Base-by-base conservation (phyloP, 257 asterid species). In the Salvia miltiorrhiza region DNA sequence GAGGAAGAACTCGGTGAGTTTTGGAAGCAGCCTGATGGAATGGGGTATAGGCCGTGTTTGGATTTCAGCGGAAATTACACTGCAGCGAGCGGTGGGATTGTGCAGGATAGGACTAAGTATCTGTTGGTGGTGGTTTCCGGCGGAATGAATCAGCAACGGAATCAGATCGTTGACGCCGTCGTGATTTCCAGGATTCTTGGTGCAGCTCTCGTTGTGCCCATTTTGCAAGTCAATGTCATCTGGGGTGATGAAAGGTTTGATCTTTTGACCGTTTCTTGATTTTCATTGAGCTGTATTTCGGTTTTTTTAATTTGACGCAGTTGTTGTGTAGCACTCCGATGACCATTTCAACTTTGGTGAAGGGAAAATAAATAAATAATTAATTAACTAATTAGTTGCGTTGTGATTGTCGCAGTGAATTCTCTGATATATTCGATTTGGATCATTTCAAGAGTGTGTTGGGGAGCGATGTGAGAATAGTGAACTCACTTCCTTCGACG, bases 171-270 rank as follows among this genome's bases (percentile, higher is more conserved):
- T 60, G 99, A 93, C 77, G 97, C 99, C 48, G 99, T 93, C 4
- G 96, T 93, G 39, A 90, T 93, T 79, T 95, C 98, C 0, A 88
- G 97, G 33, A 86, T 93, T 54, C 93, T 93, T 52, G 97, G 97
- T 17, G 99, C 99, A n/a, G 84, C 96, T 72, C 74, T 93, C 69
- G 96, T 93, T 74, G 96, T 93, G 63, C 99, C 99, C 48, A 83
- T 80, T 67, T 79, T 93, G 86, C 99, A 90, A 82, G 96, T 93
- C 43, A 93, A 93, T 82, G 96, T 88, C 52, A 93, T 93, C 13
- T 93, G 97, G 99, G 95, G 96, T 55, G 99, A 93, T 70, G 99
- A 93, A 74, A 93, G 99, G 98, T 87, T 78, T 65, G 83, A 47
- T 50, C 10, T 37, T 11, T 67, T 35, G 26, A 43, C 64, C 33